Evolutionary conservation across 2,329 filamentous ascomycete species (phyloP), one percentile per base, ranked within the genome.

Genomic region (Pseudogymnoascus destructans): DNA sequence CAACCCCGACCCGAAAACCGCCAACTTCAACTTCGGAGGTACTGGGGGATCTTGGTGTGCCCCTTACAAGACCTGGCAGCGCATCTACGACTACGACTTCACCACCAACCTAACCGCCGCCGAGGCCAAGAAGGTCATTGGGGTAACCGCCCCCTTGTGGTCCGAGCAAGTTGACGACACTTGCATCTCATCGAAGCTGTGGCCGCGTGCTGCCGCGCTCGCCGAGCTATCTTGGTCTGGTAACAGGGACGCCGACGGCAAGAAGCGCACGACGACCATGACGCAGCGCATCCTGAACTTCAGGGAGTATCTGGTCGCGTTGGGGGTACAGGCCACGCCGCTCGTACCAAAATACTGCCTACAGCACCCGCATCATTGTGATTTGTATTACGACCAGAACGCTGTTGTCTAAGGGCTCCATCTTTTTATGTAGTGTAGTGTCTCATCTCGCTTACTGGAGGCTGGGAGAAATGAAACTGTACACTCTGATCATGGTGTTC

Each of bases 61-160:
- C 0, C 89, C 89, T 1, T 77, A 78, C 69, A 89, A 95, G 74
- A 87, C 80, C 72, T 95, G 89, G 89, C 80, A 82, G 10, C 75
- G 87, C 33, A 79, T 91, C 62, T 95, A 95, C 76, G 79, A 81
- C 32, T 86, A 91, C 71, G 84, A 95, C 67, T 89, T 89, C 0
- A 73, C 82, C 5, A 75, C 73, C 5, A 80, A 80, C 55, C 75
- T 95, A 8, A 79, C 84, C 0, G 71, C 71, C 6, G 75, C 82
- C 30, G 72, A 81, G 52, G 80, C 81, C 30, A 75, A 82, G 67
- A 78, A 86, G 15, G 83, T 95, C 3, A 71, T 92, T 11, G 89
- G 89, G 40, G 89, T 87, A 23, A 88, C 92, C 71, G 81, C 84
- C n/a, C 85, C 86, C 55, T 78, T 89, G 57, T 95, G 89, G 89